Percentiles rank a stretch among this genome's conserved stretches.
These are phyloP conservation scores for Sporothrix variecibatus DNA, from an alignment of 2,329 filamentous ascomycete genomes.

Conservation along the genomic window DNA sequence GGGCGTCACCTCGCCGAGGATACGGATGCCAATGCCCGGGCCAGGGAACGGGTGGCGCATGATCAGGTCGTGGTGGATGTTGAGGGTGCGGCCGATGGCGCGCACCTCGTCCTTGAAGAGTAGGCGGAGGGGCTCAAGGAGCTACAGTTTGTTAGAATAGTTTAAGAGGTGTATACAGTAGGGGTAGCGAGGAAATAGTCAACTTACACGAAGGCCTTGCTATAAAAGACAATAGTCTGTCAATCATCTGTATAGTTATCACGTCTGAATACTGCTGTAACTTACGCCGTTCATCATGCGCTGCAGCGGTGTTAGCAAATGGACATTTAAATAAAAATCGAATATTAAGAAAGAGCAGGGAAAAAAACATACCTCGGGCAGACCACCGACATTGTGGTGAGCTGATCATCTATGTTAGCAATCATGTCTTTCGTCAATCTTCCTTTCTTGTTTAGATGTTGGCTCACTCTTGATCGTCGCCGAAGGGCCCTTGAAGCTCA, in stretches of 20 bases:
- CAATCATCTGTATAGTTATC: background rate
- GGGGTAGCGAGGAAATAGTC: background rate
- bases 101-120: constrained; percentile 79
- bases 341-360: background rate
- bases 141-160: constrained; percentile 45
- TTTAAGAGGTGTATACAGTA: background rate
- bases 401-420: constrained; percentile 33
- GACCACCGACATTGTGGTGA: constrained; percentile 50
- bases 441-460: constrained; percentile 15
- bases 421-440: background rate
- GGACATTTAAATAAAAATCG: background rate
- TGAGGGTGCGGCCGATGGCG: constrained; percentile 66
- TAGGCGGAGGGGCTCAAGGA: constrained; percentile 77
- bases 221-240: background rate
- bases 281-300: constrained; percentile 41
- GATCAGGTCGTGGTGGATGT: constrained; percentile 73
- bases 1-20: constrained; percentile 80
- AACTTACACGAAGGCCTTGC: constrained; percentile 27
- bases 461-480: constrained; percentile 50
- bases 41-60: constrained; percentile 57
- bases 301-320: background rate
- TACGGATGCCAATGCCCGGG: constrained; percentile 68
- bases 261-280: constrained; percentile 1
- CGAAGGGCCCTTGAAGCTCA: constrained; percentile 52
- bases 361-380: constrained; percentile 38